phyloP scores from a whole-genome alignment of 2,329 filamentous ascomycete genomes.

The Chalaropsis ovoidea region DNA sequence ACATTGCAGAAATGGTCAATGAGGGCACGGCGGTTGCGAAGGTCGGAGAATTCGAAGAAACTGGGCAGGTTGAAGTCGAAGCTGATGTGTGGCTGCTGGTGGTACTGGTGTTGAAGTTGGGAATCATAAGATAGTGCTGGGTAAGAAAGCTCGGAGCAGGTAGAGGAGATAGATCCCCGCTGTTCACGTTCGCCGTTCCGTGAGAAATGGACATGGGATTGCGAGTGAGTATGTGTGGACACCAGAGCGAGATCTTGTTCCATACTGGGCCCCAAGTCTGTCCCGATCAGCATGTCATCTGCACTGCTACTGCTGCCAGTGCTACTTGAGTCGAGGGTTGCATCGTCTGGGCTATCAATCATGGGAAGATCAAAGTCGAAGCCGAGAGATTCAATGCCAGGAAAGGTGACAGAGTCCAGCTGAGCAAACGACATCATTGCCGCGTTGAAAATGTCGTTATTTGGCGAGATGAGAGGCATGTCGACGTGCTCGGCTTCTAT shows the following conservation, averaged over 20 bases:
- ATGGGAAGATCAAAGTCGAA: constrained; percentile 20
- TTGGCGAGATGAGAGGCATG: constrained; percentile 30
- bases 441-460: constrained; percentile 31
- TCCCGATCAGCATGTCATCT: constrained; percentile 5
- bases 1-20: constrained; percentile 56
- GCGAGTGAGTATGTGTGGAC: background rate
- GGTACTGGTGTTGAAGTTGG: background rate
- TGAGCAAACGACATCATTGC: constrained; percentile 8
- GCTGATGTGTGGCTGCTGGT: constrained; percentile 37
- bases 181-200: constrained; percentile 2
- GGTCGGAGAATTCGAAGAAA: constrained; percentile 49
- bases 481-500: constrained; percentile 14
- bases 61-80: constrained; percentile 44
- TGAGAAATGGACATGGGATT: constrained; percentile 3
- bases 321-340: constrained; percentile 19
- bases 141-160: constrained; percentile 5
- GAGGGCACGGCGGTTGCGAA: constrained; percentile 44
- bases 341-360: constrained; percentile 19
- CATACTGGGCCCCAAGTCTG: background rate
- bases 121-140: constrained; percentile 28
- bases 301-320: constrained; percentile 19
- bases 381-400: constrained; percentile 9
- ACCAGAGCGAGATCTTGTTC: constrained; percentile 7
- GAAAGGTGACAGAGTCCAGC: background rate
- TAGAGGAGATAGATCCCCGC: background rate